Conservation (phyloP, 441 rosid genomes). For the Corymbia citriodora region DNA sequence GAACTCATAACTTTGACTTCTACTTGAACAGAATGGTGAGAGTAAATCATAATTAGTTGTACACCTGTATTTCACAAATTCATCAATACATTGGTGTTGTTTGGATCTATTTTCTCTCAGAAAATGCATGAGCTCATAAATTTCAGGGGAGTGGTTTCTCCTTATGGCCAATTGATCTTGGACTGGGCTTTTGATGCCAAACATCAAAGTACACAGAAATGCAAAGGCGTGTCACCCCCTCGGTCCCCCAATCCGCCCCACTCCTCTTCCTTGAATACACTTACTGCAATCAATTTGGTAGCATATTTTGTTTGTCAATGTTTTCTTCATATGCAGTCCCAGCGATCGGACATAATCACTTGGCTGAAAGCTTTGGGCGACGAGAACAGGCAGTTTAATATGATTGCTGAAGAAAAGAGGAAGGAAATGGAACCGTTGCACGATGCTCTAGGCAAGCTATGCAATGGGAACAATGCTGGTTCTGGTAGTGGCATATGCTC, state of each 20-base stretch:
- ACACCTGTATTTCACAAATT: background rate
- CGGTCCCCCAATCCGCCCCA: background rate
- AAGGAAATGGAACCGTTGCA: constrained; percentile 3
- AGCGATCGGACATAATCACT: constrained; percentile 1
- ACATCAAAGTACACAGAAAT: background rate
- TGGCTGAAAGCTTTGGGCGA: background rate
- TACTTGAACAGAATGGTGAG: background rate
- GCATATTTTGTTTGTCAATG: background rate
- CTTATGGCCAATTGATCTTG: background rate
- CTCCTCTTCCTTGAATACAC: background rate
- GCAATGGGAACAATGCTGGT: background rate
- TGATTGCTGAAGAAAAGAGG: background rate
- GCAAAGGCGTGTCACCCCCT: background rate
- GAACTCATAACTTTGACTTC: background rate
- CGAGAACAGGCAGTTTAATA: background rate
- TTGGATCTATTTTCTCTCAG: background rate
- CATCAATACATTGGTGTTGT: background rate
- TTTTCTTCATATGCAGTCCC: background rate
- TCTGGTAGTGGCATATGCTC: constrained; percentile 2
- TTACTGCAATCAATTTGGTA: background rate
- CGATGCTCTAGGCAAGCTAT: background rate
- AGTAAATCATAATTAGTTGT: background rate
- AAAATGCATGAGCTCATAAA: background rate
- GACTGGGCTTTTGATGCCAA: background rate
- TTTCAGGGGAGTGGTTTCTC: background rate